Evolutionary conservation across 441 rosid genomes (phyloP).

Genomic region (Adansonia rubrostipa): DNA sequence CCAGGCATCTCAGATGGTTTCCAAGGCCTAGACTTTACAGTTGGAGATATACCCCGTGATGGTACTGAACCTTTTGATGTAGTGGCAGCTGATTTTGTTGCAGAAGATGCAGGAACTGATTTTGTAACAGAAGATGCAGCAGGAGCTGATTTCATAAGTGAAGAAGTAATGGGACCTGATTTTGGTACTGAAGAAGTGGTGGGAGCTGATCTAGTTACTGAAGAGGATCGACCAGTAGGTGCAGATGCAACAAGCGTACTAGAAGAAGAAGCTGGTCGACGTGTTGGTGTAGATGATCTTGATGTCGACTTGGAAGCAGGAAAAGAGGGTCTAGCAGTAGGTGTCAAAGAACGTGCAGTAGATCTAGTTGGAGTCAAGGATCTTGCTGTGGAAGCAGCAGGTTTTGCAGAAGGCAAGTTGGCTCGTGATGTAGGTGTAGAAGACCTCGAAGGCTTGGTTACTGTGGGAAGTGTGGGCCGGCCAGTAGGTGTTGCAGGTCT

Average conservation of each 20-base stretch:
- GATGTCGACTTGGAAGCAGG: conserved; percentile 48
- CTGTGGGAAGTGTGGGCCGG: conserved; percentile 41
- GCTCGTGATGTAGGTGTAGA: conserved; percentile 64
- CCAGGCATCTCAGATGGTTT: conserved; percentile 60
- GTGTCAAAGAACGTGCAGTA: conserved; percentile 57
- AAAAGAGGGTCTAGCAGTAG: conserved; percentile 49
- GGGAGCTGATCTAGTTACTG: conserved; percentile 22
- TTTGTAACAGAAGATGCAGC: conserved; percentile 38
- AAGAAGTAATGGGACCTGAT: conserved; percentile 41
- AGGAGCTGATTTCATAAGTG: conserved; percentile 49
- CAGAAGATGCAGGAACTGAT: conserved; percentile 39
- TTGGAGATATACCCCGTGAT: conserved; percentile 55
- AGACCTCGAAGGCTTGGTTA: conserved; percentile 55
- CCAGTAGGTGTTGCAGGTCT: conserved; percentile 68
- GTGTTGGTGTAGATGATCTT: conserved; percentile 42
- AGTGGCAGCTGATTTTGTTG: conserved; percentile 48
- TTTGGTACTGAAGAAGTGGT: conserved; percentile 36
- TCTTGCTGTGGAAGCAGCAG: conserved; percentile 33
- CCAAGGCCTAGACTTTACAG: conserved; percentile 56
- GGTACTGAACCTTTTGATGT: conserved; percentile 42
- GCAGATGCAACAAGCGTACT: conserved; percentile 42
- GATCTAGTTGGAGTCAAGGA: conserved; percentile 57
- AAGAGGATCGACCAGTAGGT: conserved; percentile 51
- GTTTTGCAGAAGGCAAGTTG: conserved; percentile 43
- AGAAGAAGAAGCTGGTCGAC: conserved; percentile 37